Conservation (phyloP, 2,329 filamentous ascomycete genomes). For the Phialophora macrospora region DNA sequence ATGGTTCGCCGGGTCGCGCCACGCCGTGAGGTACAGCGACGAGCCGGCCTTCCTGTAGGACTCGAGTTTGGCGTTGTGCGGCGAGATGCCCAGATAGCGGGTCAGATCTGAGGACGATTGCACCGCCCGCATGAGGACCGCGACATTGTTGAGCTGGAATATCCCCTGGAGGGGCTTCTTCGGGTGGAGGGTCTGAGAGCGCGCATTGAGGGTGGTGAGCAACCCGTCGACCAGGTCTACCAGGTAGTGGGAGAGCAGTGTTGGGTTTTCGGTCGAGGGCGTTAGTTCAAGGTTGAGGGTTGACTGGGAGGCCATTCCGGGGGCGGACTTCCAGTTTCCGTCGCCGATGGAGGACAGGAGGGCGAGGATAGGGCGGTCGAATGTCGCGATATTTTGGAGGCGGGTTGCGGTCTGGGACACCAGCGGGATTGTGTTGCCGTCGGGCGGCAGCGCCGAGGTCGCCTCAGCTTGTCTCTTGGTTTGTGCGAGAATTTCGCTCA, state of each 20-base stretch:
- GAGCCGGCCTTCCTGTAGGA: constrained; percentile 86
- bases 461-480: constrained; percentile 70
- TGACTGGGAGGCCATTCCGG: constrained; percentile 42
- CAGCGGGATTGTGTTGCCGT: constrained; percentile 77
- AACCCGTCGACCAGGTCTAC: constrained; percentile 85
- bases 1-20: constrained; percentile 83
- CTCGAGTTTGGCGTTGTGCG: constrained; percentile 71
- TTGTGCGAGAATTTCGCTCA: constrained; percentile 83
- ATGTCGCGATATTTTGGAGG: constrained; percentile 83
- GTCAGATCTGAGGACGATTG: constrained; percentile 74
- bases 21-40: constrained; percentile 79
- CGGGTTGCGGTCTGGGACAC: constrained; percentile 85
- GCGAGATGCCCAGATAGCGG: constrained; percentile 66
- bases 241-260: constrained; percentile 88
- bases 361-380: constrained; percentile 81
- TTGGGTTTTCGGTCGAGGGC: constrained; percentile 66
- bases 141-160: constrained; percentile 86
- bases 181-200: constrained; percentile 73
- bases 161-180: constrained; percentile 80
- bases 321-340: constrained; percentile 73
- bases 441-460: constrained; percentile 72
- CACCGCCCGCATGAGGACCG: constrained; percentile 83
- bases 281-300: constrained; percentile 45
- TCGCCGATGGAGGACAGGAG: constrained; percentile 92
- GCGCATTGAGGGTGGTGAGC: constrained; percentile 74